phyloP scores from a whole-genome alignment of 306 rosid genomes.

The Medicago ruthenica region DNA sequence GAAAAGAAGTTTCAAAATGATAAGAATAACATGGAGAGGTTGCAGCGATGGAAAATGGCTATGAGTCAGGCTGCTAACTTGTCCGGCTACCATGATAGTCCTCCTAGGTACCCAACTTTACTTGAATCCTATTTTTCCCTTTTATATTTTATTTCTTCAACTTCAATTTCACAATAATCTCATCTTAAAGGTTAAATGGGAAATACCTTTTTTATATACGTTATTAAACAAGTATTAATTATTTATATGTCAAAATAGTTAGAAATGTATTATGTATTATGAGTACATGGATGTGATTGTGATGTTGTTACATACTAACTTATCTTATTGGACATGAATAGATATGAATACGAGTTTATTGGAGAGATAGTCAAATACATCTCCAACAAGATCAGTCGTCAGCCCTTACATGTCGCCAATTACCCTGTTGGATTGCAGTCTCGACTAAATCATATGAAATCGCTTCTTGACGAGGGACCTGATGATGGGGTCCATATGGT shows the following conservation, averaged over 20 bases:
- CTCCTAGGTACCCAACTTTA: not conserved
- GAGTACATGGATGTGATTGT: too few species aligned
- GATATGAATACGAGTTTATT: conserved; percentile 5
- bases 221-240: too few species aligned
- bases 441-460: not conserved
- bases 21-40: not conserved
- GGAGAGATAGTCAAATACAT: not conserved
- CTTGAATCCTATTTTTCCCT: too few species aligned
- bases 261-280: too few species aligned
- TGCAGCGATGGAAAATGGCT: not conserved
- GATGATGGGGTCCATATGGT: not conserved
- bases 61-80: not conserved
- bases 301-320: too few species aligned
- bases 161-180: too few species aligned
- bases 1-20: not conserved
- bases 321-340: not conserved
- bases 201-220: too few species aligned
- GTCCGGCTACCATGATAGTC: not conserved
- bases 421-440: not conserved
- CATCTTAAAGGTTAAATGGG: too few species aligned
- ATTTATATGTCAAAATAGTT: too few species aligned
- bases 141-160: too few species aligned
- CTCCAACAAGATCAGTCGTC: not conserved
- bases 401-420: not conserved
- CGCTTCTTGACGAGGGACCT: not conserved